Evolutionary conservation across 2,329 filamentous ascomycete species (phyloP), one percentile per base, ranked within the genome.

Genomic region (Arthrobotrys sinensis): DNA sequence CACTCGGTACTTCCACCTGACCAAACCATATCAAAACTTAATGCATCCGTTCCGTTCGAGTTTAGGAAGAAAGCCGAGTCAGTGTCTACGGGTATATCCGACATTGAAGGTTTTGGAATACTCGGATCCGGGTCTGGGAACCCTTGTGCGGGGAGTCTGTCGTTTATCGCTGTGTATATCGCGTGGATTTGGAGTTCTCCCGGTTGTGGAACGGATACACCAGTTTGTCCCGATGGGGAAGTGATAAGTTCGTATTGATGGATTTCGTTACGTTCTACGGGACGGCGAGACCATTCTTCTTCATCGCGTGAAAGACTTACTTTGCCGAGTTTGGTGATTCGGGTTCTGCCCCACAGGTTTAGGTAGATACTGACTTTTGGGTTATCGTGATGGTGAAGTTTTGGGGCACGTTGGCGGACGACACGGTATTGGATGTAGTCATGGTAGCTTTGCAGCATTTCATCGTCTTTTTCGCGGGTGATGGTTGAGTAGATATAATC

Each of bases 1-100:
- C 67, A 72, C n/a, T 78, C 75, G 12, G 38, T 67, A 53, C 67
- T 78, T 11, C 67, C 67, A 19, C 75, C 75, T 21, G 75, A 67
- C 75, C 75, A 78, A 45, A 78, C 75, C 67, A 78, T 72, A 43
- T 78, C 75, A 38, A 78, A 78, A 21, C 67, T 72, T 4, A 78
- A 19, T 6, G 75, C 75, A 53, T 78, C 75, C 14, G 75, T 78
- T 63, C 75, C 75, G 62, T 78, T 78, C 4, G 75, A 78, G 53
- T 78, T 78, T n/a, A 78, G 21, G 16, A 78, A 78, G 63, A 78
- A 78, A 1, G 75, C 67, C 24, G 45, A 67, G 36, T 78, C 75
- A 45, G 53, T 64, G 67, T 69, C 50, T 6, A 66, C 36, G 4
- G 67, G 62, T 21, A 78, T 78, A 16, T 78, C 75, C 21, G 75